phyloP scores from a whole-genome alignment of 2,329 filamentous ascomycete species.

The Penicillium sp. region DNA sequence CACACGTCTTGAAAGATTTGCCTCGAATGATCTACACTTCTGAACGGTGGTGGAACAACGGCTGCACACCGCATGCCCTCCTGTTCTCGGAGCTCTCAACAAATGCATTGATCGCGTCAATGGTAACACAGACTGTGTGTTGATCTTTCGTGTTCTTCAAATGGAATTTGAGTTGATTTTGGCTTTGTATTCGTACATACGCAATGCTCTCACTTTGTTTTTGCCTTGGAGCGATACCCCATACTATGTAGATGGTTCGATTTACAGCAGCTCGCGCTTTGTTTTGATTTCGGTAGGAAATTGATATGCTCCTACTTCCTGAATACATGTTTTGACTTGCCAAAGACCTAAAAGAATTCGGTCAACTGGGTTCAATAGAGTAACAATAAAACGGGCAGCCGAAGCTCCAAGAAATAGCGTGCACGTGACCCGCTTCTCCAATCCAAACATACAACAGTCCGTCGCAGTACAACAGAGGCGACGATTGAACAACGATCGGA shows the following conservation, averaged over 20 bases:
- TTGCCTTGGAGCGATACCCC: conserved; percentile 8
- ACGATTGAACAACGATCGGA: background rate
- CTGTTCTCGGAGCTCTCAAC: background rate
- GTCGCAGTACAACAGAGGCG: background rate
- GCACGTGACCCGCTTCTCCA: background rate
- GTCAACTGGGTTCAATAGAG: background rate
- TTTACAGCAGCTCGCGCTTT: background rate
- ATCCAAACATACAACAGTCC: conserved; percentile 2
- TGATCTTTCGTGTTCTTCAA: background rate
- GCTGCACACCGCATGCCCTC: background rate
- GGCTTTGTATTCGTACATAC: background rate
- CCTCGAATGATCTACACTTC: background rate
- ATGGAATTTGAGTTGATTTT: background rate
- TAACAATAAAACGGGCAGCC: background rate
- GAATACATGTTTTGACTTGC: background rate
- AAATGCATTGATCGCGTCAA: background rate
- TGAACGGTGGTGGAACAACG: background rate
- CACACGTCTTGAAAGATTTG: background rate
- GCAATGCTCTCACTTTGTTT: background rate
- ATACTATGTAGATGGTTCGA: conserved; percentile 6
- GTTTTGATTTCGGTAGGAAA: background rate
- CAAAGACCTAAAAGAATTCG: background rate
- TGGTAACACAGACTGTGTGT: background rate
- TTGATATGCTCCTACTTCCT: background rate
- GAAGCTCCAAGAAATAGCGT: background rate